Percentiles rank a stretch among this genome's conserved stretches.
Evolutionary conservation across 352 stramenopile genomes (phyloP).

Genomic region (Peronospora destructor): DNA sequence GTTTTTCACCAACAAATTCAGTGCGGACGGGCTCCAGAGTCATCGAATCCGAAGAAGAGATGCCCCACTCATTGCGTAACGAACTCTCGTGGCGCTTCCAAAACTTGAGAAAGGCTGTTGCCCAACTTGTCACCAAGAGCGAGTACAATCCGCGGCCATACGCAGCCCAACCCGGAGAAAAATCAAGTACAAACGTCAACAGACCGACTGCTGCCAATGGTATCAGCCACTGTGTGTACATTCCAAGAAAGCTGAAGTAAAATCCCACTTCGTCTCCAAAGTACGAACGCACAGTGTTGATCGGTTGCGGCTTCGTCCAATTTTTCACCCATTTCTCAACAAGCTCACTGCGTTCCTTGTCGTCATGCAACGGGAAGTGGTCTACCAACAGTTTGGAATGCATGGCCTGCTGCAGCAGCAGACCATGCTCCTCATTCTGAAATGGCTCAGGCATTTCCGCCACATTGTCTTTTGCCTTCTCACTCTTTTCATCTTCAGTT

Average conservation of each 20-base stretch:
- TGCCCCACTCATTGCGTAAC: conserved; percentile 83
- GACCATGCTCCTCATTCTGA: conserved; percentile 55
- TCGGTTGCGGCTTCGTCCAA: conserved; percentile 46
- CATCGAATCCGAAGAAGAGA: conserved; percentile 36
- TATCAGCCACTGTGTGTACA: conserved; percentile 92
- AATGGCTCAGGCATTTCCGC: conserved; percentile 43
- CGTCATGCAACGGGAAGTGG: conserved; percentile 72
- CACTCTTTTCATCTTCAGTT: conserved; percentile 1
- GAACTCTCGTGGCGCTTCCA: conserved; percentile 87
- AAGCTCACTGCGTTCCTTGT: conserved; percentile 54
- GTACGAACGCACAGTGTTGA: conserved; percentile 62
- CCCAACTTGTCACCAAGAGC: conserved; percentile 88
- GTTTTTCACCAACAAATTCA: conserved; percentile 65
- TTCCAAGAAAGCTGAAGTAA: conserved; percentile 96
- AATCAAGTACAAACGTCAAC: conserved; percentile 84
- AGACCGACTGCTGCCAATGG: conserved; percentile 83
- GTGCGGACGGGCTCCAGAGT: conserved; percentile 47
- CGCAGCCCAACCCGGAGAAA: conserved; percentile 40
- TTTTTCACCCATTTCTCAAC: conserved; percentile 74
- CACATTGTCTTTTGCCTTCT: conserved; percentile 8
- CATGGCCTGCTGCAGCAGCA: conserved; percentile 62
- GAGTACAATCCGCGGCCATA: conserved; percentile 79
- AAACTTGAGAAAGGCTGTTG: conserved; percentile 85
- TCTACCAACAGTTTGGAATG: conserved; percentile 58
- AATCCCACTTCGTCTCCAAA: conserved; percentile 91